Evolutionary conservation across 2,329 filamentous ascomycete species (phyloP).

Genomic region (Alternaria novae-zelandiae): DNA sequence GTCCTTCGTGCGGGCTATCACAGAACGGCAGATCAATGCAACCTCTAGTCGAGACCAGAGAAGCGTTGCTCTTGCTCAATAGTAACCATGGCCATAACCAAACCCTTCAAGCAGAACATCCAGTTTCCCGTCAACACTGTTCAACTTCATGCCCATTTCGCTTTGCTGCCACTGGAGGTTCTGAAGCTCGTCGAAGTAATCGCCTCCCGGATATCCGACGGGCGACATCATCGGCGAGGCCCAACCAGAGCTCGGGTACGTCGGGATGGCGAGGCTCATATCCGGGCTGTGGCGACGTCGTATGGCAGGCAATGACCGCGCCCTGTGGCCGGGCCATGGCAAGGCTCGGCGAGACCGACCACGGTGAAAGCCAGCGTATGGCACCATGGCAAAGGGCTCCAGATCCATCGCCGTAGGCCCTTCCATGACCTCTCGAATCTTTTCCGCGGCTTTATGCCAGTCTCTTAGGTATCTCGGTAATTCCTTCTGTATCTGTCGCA

Average conservation of each 20-base stretch:
- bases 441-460: too few species aligned
- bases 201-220: background rate
- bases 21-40: background rate
- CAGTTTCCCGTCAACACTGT: background rate
- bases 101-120: background rate
- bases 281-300: conserved; percentile 1
- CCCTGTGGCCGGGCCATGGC: background rate
- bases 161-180: background rate
- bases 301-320: background rate
- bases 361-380: background rate
- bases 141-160: background rate
- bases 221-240: background rate
- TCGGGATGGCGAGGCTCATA: background rate
- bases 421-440: too few species aligned
- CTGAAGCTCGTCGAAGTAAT: background rate
- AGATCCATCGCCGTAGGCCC: background rate
- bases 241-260: background rate
- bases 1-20: background rate
- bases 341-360: background rate
- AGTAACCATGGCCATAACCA: background rate
- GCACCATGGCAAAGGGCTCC: background rate
- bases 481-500: too few species aligned
- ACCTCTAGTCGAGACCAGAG: background rate
- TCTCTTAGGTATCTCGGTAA: too few species aligned
- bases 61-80: background rate